Base-by-base conservation (phyloP, 169 alveolate species). In the Babesia caballi region DNA sequence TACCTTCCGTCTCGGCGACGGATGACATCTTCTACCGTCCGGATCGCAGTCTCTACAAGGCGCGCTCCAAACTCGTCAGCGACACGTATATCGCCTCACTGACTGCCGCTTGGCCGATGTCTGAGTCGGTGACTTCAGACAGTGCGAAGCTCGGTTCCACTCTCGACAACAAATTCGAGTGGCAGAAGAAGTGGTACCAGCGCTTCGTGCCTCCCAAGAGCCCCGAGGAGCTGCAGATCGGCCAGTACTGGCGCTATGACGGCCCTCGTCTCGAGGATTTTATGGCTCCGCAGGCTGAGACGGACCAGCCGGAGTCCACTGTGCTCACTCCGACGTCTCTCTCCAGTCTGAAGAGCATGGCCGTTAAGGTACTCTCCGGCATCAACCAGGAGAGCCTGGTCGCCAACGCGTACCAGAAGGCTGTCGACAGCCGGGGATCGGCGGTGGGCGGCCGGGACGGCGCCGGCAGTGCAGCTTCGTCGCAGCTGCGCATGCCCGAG, bases 171-270 rank as follows among this genome's bases (percentile, higher is more conserved):
- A 59, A 41, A 4, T 40, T 78, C 17, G 69, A 83, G 11, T 78
- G 86, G 86, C 86, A 78, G 38, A 60, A n/a, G 19, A 78, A 78
- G 52, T 78, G 86, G 86, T 78, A 78, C 41, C 44, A 57, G 23
- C 59, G 52, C 17, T 69, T 78, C 44, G 75, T 40, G 1, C 86
- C 86, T 4, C 82, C 86, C 8, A 78, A 66, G 57, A 68, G 66
- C 42, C 63, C 86, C 1, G 82, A 38, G 15, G 86, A 78, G 25
- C 33, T 78, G 35, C 54, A 73, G 25, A 78, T 78, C 12, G 86
- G 65, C 32, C 74, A 66, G 41, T 42, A 66, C 57, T 78, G 82
- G 86, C 59, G 82, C 42, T 78, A 78, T 42, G 86, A 78, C 12
- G 76, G 72, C 27, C 86, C 86, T n/a, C 44, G 42, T 4, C 68